Base-by-base conservation (phyloP, 2,329 filamentous ascomycete genomes). In the Alternaria ventricosa region DNA sequence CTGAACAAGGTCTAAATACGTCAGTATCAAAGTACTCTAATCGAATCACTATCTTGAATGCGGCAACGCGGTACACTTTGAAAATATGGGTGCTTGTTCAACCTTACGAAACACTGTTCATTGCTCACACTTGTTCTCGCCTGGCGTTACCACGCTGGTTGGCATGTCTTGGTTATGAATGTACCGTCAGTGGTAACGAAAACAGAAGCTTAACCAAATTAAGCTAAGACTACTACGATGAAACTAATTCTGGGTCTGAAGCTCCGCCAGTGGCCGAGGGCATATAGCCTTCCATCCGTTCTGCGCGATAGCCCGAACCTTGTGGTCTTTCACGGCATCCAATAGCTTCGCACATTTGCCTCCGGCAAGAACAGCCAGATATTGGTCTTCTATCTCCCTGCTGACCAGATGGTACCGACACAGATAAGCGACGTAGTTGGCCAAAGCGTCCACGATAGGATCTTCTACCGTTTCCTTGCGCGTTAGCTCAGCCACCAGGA, bases 1-100 rank as follows among this genome's bases (percentile, higher is more conserved):
- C 68, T 90, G 60, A 81, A 87, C 66, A 88, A 76, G 72, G 51
- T 55, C 9, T 62, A 18, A 54, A 8, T 25, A 41, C 11, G 8
- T 18, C 3, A 9, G 36, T 10, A 2, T 25, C 5, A 12, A 18
- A 15, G 30, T 53, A n/a, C 30, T 10, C 2, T n/a, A 25, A 53
- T 25, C 49, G 6, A 36, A 36, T 18, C 1, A 36, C 1, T 7
- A 11, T 6, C 1, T 1, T 5, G 12, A 41, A 5, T n/a, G 9
- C 2, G 4, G 20, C 30, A 57, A 41, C n/a, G 36, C 36, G 36
- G 36, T 18, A 3, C 36, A 41, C 36, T 41, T 0, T 11, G 36
- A 41, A 41, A 18, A 41, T 18, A 3, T 41, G 36, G n/a, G 36
- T 41, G 36, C 36, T 41, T 41, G 36, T 6, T 41, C 36, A 11